Evolutionary conservation across 495 filamentous ascomycete genomes (phyloP).

Genomic region (Filosporella fistucella): DNA sequence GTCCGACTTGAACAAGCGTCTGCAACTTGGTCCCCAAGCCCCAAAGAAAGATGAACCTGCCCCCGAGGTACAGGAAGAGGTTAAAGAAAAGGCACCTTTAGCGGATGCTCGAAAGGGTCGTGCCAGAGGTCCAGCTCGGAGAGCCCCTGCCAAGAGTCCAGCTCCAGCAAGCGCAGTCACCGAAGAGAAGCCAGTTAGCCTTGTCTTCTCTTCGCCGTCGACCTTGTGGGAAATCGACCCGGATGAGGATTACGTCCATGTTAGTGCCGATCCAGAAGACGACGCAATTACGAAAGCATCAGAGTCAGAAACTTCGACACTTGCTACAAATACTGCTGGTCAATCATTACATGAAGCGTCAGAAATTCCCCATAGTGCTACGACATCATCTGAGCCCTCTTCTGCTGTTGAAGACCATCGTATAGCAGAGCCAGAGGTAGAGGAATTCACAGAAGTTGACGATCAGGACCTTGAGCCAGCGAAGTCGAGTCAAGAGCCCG

Average conservation of each 20-base stretch:
- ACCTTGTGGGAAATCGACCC: slow-evolving; percentile 47
- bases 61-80: slow-evolving; percentile 49
- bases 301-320: slow-evolving; percentile 27
- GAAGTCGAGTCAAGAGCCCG: slow-evolving; percentile 5
- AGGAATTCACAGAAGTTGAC: neutral
- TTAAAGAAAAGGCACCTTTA: slow-evolving; percentile 71
- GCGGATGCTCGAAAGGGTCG: slow-evolving; percentile 84
- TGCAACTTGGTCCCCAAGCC: slow-evolving; percentile 74
- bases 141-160: slow-evolving; percentile 45
- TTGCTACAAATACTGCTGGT: slow-evolving; percentile 21
- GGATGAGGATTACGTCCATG: slow-evolving; percentile 40
- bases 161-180: slow-evolving; percentile 26
- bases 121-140: slow-evolving; percentile 80
- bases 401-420: slow-evolving; percentile 13
- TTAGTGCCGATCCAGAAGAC: slow-evolving; percentile 20
- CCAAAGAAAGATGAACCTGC: slow-evolving; percentile 63
- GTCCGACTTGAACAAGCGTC: slow-evolving; percentile 79
- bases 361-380: slow-evolving; percentile 7
- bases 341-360: slow-evolving; percentile 27
- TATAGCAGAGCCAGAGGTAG: slow-evolving; percentile 6
- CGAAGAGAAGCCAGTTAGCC: slow-evolving; percentile 19
- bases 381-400: neutral
- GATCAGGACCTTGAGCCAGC: slow-evolving; percentile 12
- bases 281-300: slow-evolving; percentile 21
- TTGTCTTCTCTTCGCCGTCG: slow-evolving; percentile 31